A percentile compares a stretch with the other conserved stretches of the same genome.
phyloP scores from a whole-genome alignment of 345 rosid species.

The Arabidopsis arenosa region DNA sequence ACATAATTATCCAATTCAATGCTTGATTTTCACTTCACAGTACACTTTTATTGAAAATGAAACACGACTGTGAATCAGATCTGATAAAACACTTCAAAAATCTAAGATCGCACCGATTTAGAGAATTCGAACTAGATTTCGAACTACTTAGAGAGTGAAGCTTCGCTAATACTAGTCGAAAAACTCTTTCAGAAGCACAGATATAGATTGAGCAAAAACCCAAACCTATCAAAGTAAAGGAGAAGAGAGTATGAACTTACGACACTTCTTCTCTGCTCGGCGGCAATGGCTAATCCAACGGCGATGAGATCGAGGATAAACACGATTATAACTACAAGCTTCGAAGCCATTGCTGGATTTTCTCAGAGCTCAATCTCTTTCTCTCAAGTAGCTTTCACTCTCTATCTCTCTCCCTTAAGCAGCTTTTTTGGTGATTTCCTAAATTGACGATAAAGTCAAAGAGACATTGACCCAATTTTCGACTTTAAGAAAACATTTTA shows the following conservation, averaged over 20 bases:
- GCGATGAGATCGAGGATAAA: constrained; percentile 85
- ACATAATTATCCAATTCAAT: background rate
- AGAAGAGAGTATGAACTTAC: constrained; percentile 52
- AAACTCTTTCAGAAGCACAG: background rate
- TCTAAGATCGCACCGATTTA: background rate
- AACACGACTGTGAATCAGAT: constrained; percentile 23
- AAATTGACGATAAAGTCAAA: background rate
- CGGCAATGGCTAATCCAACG: constrained; percentile 90
- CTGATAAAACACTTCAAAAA: background rate
- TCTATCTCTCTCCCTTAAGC: background rate
- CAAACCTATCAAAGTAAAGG: constrained; percentile 24
- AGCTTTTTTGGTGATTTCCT: background rate
- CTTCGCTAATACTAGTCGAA: background rate
- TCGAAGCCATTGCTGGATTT: constrained; percentile 70
- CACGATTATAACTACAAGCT: constrained; percentile 66
- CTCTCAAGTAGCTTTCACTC: constrained; percentile 21
- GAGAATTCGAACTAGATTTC: background rate
- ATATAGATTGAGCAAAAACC: constrained; percentile 13
- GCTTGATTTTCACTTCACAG: background rate
- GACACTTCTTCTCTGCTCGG: constrained; percentile 95
- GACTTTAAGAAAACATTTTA: background rate
- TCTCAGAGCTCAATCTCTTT: constrained; percentile 41
- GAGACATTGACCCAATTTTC: background rate
- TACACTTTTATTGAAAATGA: background rate
- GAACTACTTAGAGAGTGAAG: constrained; percentile 2